Evolutionary conservation across 1,284 basidiomycete genomes (phyloP).

Genomic region (Anthracocystis setariae): DNA sequence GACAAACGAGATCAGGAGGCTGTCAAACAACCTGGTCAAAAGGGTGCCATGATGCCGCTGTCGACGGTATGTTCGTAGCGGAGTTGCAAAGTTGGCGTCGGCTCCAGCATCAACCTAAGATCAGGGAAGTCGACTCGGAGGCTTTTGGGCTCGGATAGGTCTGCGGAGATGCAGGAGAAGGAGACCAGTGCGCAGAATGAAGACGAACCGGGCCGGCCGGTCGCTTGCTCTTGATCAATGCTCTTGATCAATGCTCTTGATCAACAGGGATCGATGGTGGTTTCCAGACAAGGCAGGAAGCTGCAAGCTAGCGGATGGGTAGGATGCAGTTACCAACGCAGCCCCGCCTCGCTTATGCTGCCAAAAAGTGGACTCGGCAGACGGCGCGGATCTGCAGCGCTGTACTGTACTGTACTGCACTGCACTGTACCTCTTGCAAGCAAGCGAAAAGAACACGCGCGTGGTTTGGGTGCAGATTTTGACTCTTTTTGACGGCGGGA

Average conservation of each 20-base stretch:
- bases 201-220: slow-evolving; percentile 1
- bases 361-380: neutral
- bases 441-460: too few relatives aligned
- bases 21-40: neutral
- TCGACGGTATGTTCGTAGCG: neutral
- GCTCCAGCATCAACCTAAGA: neutral
- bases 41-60: neutral
- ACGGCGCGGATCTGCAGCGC: neutral
- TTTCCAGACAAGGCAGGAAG: neutral
- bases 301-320: neutral
- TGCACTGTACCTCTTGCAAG: too few relatives aligned
- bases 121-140: neutral
- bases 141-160: neutral
- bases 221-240: neutral
- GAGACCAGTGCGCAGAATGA: neutral
- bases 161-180: too few relatives aligned
- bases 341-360: neutral
- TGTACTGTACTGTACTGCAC: too few relatives aligned
- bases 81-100: neutral
- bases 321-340: neutral
- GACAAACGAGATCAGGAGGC: neutral
- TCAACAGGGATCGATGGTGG: neutral
- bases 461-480: too few relatives aligned
- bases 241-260: neutral
- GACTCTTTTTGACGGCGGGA: too few relatives aligned